Percentiles rank a stretch among this genome's conserved stretches.
These are phyloP conservation scores for Dorcoceras hygrometricum DNA, from an alignment of 257 asterid genomes.

Conservation along the genomic window DNA sequence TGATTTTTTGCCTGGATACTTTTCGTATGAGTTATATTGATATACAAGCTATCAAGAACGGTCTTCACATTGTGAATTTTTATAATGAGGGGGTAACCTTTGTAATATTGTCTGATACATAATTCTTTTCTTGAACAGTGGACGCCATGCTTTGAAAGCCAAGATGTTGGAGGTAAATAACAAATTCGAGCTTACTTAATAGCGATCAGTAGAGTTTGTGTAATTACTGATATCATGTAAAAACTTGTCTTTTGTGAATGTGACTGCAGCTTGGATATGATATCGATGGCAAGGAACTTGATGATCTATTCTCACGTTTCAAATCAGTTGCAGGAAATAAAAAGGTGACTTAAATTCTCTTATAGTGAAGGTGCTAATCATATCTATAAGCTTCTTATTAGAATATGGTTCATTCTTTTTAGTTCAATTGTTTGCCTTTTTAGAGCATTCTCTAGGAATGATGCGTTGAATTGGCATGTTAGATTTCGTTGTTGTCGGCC, in stretches of 20 bases:
- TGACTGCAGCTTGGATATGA: slow-evolving; percentile 83
- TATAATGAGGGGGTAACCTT: slow-evolving; percentile 10
- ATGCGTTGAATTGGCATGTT: not conserved
- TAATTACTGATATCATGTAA: slow-evolving; percentile 16
- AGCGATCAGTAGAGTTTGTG: slow-evolving; percentile 5
- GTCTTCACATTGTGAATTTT: slow-evolving; percentile 8
- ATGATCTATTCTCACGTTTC: slow-evolving; percentile 87
- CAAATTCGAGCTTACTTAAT: slow-evolving; percentile 26
- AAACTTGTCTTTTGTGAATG: slow-evolving; percentile 20
- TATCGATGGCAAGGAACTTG: slow-evolving; percentile 79
- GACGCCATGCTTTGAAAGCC: slow-evolving; percentile 93
- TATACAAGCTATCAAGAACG: not conserved
- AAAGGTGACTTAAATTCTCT: slow-evolving; percentile 50
- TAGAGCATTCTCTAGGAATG: slow-evolving; percentile 1
- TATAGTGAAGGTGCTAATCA: not conserved
- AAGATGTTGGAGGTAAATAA: slow-evolving; percentile 77
- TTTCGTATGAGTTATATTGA: slow-evolving; percentile 3
- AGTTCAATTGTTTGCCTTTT: not conserved
- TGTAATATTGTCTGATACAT: slow-evolving; percentile 18
- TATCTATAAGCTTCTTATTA: not conserved
- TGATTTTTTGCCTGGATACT: not conserved
- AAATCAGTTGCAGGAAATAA: slow-evolving; percentile 89
- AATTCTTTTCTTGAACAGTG: slow-evolving; percentile 59
- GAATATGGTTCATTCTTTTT: not conserved
- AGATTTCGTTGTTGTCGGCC: not conserved